Evolutionary conservation across 2,329 filamentous ascomycete species (phyloP), one percentile per base, ranked within the genome.

Genomic region (Cryoendolithus antarcticus): DNA sequence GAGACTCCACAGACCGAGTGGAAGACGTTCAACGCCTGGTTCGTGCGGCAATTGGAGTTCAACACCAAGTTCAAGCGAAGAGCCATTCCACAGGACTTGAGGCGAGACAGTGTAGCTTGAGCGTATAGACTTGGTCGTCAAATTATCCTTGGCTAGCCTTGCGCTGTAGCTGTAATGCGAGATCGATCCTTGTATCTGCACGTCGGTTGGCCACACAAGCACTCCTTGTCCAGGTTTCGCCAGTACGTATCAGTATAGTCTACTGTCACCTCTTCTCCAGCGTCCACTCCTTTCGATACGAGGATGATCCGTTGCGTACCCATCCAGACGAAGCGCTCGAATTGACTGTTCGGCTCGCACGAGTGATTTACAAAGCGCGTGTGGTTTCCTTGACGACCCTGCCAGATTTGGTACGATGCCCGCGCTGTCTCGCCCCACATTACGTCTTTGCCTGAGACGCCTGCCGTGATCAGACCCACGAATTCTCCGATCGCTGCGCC

Each of bases 351-450:
- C 2, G 72, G 66, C 10, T 67, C 65, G 52, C 72, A 76, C 33
- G 70, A 74, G 48, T 76, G 67, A 50, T 75, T 76, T 31, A 75
- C 66, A 47, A 77, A 76, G 1, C 71, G 61, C 2, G 72, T 75
- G 46, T 70, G 74, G 48, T 76, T 76, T 3, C 72, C 70, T 52
- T 67, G 63, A 39, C 57, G 55, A 1, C 71, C 72, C 49, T 77
- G 72, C 62, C 66, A 76, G 39, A 76, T 75, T 49, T 77, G 72
- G 47, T 75, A 77, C 0, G 63, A 61, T 1, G 62, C 63, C 21
- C 63, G 63, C 12, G 56, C 52, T 2, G 55, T 55, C 39, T 69
- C 58, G 2, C 53, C 54, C 9, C 56, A 46, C 71, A 76, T 74
- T 6, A 75, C 71, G 46, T 76, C 72, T 9, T 70, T 55, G 42